Conservation (phyloP, 257 asterid genomes). For the Petunia axillaris region DNA sequence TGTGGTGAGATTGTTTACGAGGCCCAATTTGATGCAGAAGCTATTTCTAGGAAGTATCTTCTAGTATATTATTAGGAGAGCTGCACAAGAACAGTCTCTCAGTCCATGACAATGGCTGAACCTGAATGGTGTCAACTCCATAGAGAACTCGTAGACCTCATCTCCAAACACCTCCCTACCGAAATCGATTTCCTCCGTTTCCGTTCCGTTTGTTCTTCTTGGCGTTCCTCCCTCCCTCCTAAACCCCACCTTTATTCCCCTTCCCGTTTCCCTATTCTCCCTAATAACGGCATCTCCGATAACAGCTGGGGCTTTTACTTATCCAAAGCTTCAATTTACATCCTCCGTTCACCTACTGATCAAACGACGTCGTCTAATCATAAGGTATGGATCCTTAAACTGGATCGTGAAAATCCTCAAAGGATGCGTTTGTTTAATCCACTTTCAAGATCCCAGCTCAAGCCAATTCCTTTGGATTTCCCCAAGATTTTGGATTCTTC, state of each 20-base stretch:
- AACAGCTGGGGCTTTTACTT: slow-evolving; percentile 80
- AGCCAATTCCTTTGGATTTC: slow-evolving; percentile 56
- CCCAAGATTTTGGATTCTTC: slow-evolving; percentile 54
- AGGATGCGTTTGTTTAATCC: slow-evolving; percentile 67
- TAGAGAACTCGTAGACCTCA: slow-evolving; percentile 62
- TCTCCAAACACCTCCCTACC: slow-evolving; percentile 53
- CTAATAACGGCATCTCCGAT: slow-evolving; percentile 68
- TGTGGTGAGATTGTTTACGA: no score
- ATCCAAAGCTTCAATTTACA: slow-evolving; percentile 61
- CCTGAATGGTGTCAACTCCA: slow-evolving; percentile 86
- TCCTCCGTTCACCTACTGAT: slow-evolving; percentile 44
- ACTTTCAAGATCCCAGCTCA: slow-evolving; percentile 51
- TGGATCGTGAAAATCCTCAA: slow-evolving; percentile 56
- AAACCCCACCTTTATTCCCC: slow-evolving; percentile 37
- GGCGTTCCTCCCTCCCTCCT: slow-evolving; percentile 66
- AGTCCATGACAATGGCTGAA: slow-evolving; percentile 54
- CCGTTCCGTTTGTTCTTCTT: slow-evolving; percentile 79
- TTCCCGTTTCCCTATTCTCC: slow-evolving; percentile 75
- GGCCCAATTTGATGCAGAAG: no score
- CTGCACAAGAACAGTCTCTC: background rate
- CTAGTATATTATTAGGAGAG: no score
- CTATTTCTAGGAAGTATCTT: no score
- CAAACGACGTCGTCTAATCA: background rate
- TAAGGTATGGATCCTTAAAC: slow-evolving; percentile 62
- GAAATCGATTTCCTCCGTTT: slow-evolving; percentile 74